These are phyloP conservation scores for Hypsizygus ulmarius DNA, from an alignment of 1,284 basidiomycete genomes.

Conservation along the genomic window DNA sequence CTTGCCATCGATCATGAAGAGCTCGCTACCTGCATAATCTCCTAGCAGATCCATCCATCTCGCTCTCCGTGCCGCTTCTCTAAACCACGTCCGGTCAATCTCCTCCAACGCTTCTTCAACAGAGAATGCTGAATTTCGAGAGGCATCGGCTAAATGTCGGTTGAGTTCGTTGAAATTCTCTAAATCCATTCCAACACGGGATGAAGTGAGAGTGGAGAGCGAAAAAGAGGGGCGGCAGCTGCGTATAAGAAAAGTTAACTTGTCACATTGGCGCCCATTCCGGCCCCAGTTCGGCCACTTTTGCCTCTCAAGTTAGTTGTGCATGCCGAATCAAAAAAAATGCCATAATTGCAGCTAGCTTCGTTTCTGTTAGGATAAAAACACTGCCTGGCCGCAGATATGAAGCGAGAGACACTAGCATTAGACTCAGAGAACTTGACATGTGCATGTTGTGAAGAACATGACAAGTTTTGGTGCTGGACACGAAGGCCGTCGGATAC, in stretches of 20 bases:
- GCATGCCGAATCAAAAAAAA: not conserved
- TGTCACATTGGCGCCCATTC: conserved; percentile 5
- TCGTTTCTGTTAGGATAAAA: too few species aligned
- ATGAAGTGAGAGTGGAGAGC: not conserved
- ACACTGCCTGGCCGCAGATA: too few species aligned
- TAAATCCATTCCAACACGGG: conserved; percentile 27
- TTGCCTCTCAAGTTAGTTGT: not conserved
- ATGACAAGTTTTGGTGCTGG: too few species aligned
- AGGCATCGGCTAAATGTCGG: not conserved
- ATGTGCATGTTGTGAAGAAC: too few species aligned
- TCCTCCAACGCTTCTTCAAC: conserved; percentile 23
- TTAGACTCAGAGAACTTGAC: too few species aligned
- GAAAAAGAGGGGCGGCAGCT: not conserved
- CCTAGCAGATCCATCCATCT: conserved; percentile 70
- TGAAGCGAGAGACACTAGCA: too few species aligned
- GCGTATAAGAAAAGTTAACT: not conserved
- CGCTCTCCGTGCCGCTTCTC: conserved; percentile 33
- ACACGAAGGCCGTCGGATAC: too few species aligned
- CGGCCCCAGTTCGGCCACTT: conserved; percentile 1
- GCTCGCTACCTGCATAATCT: conserved; percentile 65
- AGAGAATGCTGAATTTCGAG: not conserved
- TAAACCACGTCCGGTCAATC: conserved; percentile 40
- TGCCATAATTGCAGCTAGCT: too few species aligned
- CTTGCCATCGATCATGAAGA: conserved; percentile 65
- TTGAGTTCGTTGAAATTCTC: conserved; percentile 27